A percentile compares a stretch with the other conserved stretches of the same genome.
Conservation (phyloP, 2,329 filamentous ascomycete species). For the Beauveria sp. region DNA sequence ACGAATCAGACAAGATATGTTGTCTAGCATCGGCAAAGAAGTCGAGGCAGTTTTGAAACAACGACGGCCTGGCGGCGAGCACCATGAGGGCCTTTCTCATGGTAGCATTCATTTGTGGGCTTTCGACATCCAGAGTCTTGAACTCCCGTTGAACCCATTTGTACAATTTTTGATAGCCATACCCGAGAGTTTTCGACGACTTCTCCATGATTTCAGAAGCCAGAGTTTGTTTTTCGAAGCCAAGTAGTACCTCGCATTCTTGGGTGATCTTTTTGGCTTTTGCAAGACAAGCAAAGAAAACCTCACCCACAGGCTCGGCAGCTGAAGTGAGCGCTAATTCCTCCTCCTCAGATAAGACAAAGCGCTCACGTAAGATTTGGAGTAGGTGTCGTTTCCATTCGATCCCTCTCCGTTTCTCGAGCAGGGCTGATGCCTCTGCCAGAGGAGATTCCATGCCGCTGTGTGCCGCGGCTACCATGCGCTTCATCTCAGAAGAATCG, state of each 20-base stretch:
- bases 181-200: constrained; percentile 76
- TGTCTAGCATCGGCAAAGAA: constrained; percentile 89
- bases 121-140: constrained; percentile 85
- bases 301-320: constrained; percentile 74
- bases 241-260: constrained; percentile 83
- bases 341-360: constrained; percentile 77
- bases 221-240: constrained; percentile 80
- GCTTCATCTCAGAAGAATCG: constrained; percentile 73
- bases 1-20: constrained; percentile 77
- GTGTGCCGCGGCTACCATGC: constrained; percentile 67
- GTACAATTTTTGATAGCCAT: constrained; percentile 91
- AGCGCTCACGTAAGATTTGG: constrained; percentile 70
- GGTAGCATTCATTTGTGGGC: constrained; percentile 79
- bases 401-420: constrained; percentile 64
- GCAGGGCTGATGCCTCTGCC: constrained; percentile 66
- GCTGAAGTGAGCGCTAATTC: constrained; percentile 66
- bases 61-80: constrained; percentile 76
- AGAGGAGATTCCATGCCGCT: constrained; percentile 66
- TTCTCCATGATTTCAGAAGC: constrained; percentile 89
- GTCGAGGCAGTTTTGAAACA: constrained; percentile 91
- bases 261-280: constrained; percentile 81
- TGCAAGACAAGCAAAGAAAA: constrained; percentile 69
- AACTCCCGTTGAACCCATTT: constrained; percentile 93
- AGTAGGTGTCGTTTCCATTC: constrained; percentile 76
- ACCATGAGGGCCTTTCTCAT: constrained; percentile 80